Base-by-base conservation (phyloP, 176 grass and related monocot species). In the Hordeum vulgare region DNA sequence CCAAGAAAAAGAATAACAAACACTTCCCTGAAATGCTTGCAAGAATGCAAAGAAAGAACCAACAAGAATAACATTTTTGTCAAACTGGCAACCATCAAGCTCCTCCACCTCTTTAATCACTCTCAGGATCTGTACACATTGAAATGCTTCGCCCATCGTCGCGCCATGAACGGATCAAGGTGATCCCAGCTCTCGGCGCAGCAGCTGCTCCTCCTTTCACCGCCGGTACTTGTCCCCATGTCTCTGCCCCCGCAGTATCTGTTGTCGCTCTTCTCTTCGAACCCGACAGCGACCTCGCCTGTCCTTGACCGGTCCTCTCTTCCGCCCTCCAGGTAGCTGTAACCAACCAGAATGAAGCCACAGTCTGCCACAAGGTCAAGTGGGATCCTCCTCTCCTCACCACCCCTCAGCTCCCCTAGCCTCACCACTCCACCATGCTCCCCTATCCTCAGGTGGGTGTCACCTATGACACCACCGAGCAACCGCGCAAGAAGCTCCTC, bases 61-160 rank as follows among this genome's bases (percentile, higher is more conserved):
- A 83, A 86, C 84, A 86, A 80, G 67, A 74, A 83, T 75, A 49
- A 69, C 40, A 61, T 87, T 23, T 5, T 5, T 39, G 23, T 68
- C 47, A 44, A 69, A 56, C 83, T 44, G 74, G 61, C 14, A 68
- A 23, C 17, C 10, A 81, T 68, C 79, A 75, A 65, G 41, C 27
- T 21, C 53, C 26, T 44, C 40, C 34, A n/a, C 14, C 82, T 45
- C 42, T 68, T 61, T 31, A 47, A 49, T 25, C 15, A 70, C 59
- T 91, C 47, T 54, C 71, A 94, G 64, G 85, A 78, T 76, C 93
- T 93, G 75, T 94, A 96, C 42, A 90, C 89, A 36, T 94, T 89
- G 87, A 99, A 86, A 91, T 96, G 91, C 78, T 99, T 99, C 10
- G 93, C 91, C 97, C 93, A 99, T 77, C 97, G 70, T 9, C 88